A percentile compares a stretch with the other conserved stretches of the same genome.
These are phyloP conservation scores for Hypholoma sublateritium DNA, from an alignment of 768 basidiomycete species.

Conservation along the genomic window DNA sequence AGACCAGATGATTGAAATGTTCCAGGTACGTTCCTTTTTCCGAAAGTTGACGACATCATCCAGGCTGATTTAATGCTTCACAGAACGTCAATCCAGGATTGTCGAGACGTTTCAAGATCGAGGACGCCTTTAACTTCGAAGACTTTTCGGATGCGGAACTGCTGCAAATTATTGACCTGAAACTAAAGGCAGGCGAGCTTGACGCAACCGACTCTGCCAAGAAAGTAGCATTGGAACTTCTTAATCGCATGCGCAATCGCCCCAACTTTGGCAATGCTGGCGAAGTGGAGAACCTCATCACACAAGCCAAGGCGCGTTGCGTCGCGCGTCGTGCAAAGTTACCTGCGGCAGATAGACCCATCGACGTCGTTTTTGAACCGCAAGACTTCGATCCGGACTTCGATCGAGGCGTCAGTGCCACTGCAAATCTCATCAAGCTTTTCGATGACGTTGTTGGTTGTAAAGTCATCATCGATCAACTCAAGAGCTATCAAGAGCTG, in stretches of 20 bases:
- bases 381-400: slow-evolving; percentile 63
- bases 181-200: slow-evolving; percentile 57
- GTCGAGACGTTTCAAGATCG: slow-evolving; percentile 64
- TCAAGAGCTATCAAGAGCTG: slow-evolving; percentile 53
- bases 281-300: slow-evolving; percentile 62
- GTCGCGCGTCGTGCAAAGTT: slow-evolving; percentile 34
- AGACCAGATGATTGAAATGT: slow-evolving; percentile 70
- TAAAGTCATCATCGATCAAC: slow-evolving; percentile 48
- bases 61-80: neutral
- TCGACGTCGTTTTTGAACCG: slow-evolving; percentile 50
- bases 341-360: slow-evolving; percentile 18
- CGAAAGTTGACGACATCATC: no score
- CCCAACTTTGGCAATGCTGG: slow-evolving; percentile 69
- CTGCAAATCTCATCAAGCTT: slow-evolving; percentile 49
- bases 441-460: slow-evolving; percentile 66
- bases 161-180: slow-evolving; percentile 48
- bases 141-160: slow-evolving; percentile 60
- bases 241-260: slow-evolving; percentile 41
- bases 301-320: slow-evolving; percentile 48
- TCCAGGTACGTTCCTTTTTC: slow-evolving; percentile 44
- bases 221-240: slow-evolving; percentile 48
- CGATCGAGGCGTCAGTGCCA: slow-evolving; percentile 46
- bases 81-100: slow-evolving; percentile 74
- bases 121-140: slow-evolving; percentile 65
- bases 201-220: slow-evolving; percentile 57